Evolutionary conservation across 1,284 basidiomycete genomes (phyloP).

Genomic region (Anthracocystis setariae): DNA sequence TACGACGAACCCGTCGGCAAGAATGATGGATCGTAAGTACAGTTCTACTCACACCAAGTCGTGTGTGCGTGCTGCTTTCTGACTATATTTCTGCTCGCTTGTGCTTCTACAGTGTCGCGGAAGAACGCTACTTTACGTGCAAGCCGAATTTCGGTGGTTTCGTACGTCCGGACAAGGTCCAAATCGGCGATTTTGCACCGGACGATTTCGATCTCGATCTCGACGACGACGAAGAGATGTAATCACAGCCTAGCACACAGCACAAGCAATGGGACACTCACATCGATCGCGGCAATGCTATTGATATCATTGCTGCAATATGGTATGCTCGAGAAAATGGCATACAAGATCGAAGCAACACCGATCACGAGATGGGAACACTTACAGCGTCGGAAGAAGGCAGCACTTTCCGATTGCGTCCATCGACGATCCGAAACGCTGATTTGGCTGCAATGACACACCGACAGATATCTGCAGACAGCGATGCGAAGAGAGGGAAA

Average conservation of each 20-base stretch:
- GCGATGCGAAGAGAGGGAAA: not conserved
- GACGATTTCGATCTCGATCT: conserved; percentile 38
- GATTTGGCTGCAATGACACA: not conserved
- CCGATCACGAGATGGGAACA: not conserved
- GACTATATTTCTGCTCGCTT: not conserved
- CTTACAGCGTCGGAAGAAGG: conserved; percentile 8
- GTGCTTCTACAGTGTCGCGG: conserved; percentile 76
- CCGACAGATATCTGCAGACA: conserved; percentile 1
- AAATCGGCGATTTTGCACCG: conserved; percentile 82
- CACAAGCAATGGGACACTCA: not conserved
- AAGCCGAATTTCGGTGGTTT: conserved; percentile 83
- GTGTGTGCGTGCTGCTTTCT: not conserved
- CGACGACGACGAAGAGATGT: conserved; percentile 46
- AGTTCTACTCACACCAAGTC: not conserved
- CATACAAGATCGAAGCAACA: not conserved
- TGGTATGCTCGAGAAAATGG: not conserved
- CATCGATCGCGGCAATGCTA: too few species aligned
- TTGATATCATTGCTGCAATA: not conserved
- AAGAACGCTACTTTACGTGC: conserved; percentile 84
- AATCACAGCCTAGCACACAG: not conserved
- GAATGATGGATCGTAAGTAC: conserved; percentile 88
- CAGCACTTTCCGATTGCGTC: not conserved
- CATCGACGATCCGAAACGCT: not conserved
- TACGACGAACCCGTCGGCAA: conserved; percentile 97
- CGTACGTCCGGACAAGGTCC: conserved; percentile 83